Percentiles rank a stretch among this genome's conserved stretches.
phyloP scores from a whole-genome alignment of 345 rosid genomes.

The Boechera divaricarpa region DNA sequence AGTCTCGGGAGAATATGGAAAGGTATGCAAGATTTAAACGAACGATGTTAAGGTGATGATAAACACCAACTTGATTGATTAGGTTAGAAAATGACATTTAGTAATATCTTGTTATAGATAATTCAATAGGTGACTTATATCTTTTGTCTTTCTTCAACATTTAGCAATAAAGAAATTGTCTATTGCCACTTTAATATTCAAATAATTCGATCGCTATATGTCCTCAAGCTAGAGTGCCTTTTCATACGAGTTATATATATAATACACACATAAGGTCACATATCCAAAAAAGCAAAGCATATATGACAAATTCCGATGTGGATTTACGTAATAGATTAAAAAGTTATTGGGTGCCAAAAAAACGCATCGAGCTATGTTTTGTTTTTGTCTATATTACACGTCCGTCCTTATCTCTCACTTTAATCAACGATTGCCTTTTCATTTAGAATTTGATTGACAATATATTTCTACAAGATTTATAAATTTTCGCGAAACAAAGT shows the following conservation, averaged over 20 bases:
- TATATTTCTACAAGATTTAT: not conserved
- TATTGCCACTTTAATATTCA: slow-evolving; percentile 26
- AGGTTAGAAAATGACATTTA: slow-evolving; percentile 36
- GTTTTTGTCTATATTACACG: slow-evolving; percentile 30
- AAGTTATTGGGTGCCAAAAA: slow-evolving; percentile 34
- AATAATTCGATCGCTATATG: slow-evolving; percentile 14
- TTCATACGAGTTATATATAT: not conserved
- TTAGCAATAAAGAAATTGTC: slow-evolving; percentile 19
- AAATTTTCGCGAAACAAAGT: not conserved
- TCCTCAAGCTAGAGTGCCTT: slow-evolving; percentile 18
- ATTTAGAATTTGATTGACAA: not conserved
- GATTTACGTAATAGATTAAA: slow-evolving; percentile 18
- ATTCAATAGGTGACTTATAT: slow-evolving; percentile 24
- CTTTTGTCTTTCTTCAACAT: slow-evolving; percentile 38
- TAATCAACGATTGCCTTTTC: slow-evolving; percentile 27
- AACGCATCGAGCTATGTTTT: slow-evolving; percentile 33
- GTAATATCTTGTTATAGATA: slow-evolving; percentile 31
- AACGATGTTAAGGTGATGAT: slow-evolving; percentile 31
- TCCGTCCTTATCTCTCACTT: slow-evolving; percentile 25
- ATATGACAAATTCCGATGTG: slow-evolving; percentile 20
- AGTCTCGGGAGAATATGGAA: slow-evolving; percentile 9
- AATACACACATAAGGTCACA: slow-evolving; percentile 18
- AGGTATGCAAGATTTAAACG: slow-evolving; percentile 15
- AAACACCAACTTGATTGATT: slow-evolving; percentile 37
- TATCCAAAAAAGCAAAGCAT: slow-evolving; percentile 7